phyloP scores from a whole-genome alignment of 495 filamentous ascomycete species.

The Monascus purpureus region DNA sequence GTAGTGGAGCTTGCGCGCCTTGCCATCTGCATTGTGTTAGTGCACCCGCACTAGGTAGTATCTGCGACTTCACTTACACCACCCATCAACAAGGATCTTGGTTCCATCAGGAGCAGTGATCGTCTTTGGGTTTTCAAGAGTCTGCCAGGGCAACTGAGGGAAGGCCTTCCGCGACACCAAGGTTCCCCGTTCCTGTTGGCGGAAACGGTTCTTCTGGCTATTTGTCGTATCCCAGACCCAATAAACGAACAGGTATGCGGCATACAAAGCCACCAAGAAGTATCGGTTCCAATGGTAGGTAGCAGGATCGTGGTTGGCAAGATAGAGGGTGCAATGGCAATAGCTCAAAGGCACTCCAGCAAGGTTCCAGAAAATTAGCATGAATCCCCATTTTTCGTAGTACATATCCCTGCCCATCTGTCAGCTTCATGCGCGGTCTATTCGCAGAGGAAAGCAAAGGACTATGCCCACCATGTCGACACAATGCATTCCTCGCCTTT shows the following conservation, averaged over 20 bases:
- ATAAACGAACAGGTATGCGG: conserved; percentile 72
- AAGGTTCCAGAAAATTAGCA: conserved; percentile 99
- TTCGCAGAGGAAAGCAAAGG: neutral
- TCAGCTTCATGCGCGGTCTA: neutral
- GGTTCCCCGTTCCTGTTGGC: conserved; percentile 65
- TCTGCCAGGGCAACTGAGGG: conserved; percentile 88
- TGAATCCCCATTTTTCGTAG: conserved; percentile 99
- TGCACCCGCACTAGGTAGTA: too few species aligned
- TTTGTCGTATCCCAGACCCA: conserved; percentile 87
- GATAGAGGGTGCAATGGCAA: conserved; percentile 92
- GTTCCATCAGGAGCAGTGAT: conserved; percentile 69
- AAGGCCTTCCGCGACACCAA: conserved; percentile 63
- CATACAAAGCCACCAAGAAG: conserved; percentile 50
- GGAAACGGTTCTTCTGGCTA: conserved; percentile 92
- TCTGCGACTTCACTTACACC: conserved; percentile 58
- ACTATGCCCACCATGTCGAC: conserved; percentile 59
- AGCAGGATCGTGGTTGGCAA: conserved; percentile 76
- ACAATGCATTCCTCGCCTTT: conserved; percentile 95
- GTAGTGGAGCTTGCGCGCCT: conserved; percentile 92
- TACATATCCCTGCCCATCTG: conserved; percentile 66
- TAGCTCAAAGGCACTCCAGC: conserved; percentile 90
- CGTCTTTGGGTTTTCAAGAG: conserved; percentile 71
- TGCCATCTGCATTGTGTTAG: conserved; percentile 43
- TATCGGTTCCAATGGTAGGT: conserved; percentile 65
- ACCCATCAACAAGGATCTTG: conserved; percentile 75